phyloP scores from a whole-genome alignment of 441 rosid genomes.

The Breynia disticha region DNA sequence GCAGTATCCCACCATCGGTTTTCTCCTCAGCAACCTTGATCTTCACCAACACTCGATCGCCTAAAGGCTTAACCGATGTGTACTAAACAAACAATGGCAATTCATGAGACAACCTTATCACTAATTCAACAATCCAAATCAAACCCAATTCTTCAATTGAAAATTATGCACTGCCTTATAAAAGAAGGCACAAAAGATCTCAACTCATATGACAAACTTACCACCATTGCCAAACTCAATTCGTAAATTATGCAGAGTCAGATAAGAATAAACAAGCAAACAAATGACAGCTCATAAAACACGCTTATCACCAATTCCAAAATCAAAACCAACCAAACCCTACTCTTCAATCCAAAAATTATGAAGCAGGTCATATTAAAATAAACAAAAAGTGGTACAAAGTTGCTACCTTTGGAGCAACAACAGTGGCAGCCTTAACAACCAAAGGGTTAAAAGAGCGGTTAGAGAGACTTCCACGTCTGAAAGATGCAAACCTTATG shows the following conservation, averaged over 20 bases:
- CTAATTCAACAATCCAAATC: too few species aligned
- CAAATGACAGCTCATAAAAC: too few species aligned
- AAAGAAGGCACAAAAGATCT: too few species aligned
- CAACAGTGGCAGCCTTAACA: slow-evolving; percentile 69
- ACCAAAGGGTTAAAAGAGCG: slow-evolving; percentile 37
- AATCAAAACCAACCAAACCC: too few species aligned
- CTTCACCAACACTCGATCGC: slow-evolving; percentile 80
- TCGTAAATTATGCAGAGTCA: too few species aligned
- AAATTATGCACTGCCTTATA: too few species aligned
- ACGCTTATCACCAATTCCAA: too few species aligned
- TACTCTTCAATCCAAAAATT: neutral
- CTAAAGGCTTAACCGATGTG: slow-evolving; percentile 73
- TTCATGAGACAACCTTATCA: neutral
- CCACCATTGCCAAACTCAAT: too few species aligned
- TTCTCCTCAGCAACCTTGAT: slow-evolving; percentile 80
- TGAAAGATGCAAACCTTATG: slow-evolving; percentile 43
- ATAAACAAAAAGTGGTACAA: neutral
- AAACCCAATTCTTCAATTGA: too few species aligned
- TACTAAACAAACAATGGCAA: slow-evolving; percentile 33
- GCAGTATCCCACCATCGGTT: slow-evolving; percentile 75
- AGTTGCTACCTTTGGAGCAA: slow-evolving; percentile 71
- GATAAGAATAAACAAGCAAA: too few species aligned
- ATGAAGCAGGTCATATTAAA: neutral
- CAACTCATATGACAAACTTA: too few species aligned
- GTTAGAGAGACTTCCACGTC: slow-evolving; percentile 26